Evolutionary conservation across 345 rosid genomes (phyloP).

Genomic region (Rhizophora apiculata): DNA sequence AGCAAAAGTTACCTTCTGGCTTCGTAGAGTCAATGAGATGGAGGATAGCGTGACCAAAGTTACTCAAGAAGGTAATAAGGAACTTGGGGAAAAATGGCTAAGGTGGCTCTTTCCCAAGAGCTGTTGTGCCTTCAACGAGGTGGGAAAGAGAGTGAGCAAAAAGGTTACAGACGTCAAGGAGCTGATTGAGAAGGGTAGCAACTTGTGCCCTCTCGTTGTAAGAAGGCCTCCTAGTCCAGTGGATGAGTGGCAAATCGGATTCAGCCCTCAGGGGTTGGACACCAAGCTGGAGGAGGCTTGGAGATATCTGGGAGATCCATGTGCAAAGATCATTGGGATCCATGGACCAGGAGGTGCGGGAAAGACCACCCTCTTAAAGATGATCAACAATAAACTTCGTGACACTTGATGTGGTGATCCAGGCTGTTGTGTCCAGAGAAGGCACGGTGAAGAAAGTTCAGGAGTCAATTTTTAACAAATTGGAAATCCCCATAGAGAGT

Average conservation of each 20-base stretch:
- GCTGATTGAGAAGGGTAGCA: neutral
- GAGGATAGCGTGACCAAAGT: neutral
- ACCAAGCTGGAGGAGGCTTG: neutral
- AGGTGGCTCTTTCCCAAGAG: neutral
- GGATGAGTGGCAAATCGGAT: neutral
- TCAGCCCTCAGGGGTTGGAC: slow-evolving; percentile 5
- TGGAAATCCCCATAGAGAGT: neutral
- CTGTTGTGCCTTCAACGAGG: neutral
- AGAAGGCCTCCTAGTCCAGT: neutral
- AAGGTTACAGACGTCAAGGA: neutral
- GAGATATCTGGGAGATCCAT: neutral
- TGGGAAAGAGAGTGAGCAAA: neutral
- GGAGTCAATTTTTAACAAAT: slow-evolving; percentile 1
- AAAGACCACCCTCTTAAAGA: slow-evolving; percentile 12
- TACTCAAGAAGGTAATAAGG: neutral
- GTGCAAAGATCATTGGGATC: neutral
- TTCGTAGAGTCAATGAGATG: neutral
- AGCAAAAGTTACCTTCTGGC: neutral
- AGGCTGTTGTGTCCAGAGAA: slow-evolving; percentile 3
- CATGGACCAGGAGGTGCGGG: neutral
- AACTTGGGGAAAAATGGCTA: neutral
- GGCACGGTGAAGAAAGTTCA: slow-evolving; percentile 2
- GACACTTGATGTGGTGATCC: neutral
- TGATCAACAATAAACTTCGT: slow-evolving; percentile 1
- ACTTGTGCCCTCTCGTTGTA: neutral